phyloP scores from a whole-genome alignment of 2,329 filamentous ascomycete species.

The Aspergillus sp. region DNA sequence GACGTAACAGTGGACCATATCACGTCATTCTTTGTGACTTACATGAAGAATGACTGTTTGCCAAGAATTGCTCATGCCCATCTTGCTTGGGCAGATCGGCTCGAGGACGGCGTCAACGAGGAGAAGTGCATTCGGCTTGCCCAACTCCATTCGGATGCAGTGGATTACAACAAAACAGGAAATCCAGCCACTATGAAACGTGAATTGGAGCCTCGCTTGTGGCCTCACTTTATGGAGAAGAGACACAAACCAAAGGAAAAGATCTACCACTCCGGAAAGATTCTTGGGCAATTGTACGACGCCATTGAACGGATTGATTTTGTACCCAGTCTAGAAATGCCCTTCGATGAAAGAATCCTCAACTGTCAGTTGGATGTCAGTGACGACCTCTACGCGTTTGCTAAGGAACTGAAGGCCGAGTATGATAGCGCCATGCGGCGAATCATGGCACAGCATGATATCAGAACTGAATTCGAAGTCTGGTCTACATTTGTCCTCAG shows the following conservation, averaged over 20 bases:
- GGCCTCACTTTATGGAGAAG: constrained; percentile 89
- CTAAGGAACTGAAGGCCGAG: constrained; percentile 65
- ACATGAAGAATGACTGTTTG: constrained; percentile 87
- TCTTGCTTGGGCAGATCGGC: constrained; percentile 70
- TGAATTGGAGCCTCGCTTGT: constrained; percentile 60
- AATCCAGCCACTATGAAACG: constrained; percentile 67
- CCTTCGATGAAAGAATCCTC: constrained; percentile 76
- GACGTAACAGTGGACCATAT: constrained; percentile 73
- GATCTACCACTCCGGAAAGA: constrained; percentile 66
- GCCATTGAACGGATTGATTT: constrained; percentile 69
- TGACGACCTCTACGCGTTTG: constrained; percentile 56
- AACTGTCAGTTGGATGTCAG: constrained; percentile 56
- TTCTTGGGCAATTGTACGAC: constrained; percentile 82
- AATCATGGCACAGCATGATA: constrained; percentile 80
- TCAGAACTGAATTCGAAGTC: constrained; percentile 86
- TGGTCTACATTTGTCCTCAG: constrained; percentile 82
- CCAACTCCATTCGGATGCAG: constrained; percentile 80
- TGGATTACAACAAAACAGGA: constrained; percentile 93
- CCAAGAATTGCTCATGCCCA: constrained; percentile 79
- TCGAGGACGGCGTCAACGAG: constrained; percentile 63
- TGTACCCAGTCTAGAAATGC: constrained; percentile 65
- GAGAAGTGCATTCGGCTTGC: constrained; percentile 73
- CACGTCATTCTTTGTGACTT: constrained; percentile 81
- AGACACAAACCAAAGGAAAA: constrained; percentile 44
- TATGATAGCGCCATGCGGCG: constrained; percentile 78